These are phyloP conservation scores for Leccinum imitatum DNA, from an alignment of 768 basidiomycete genomes.

Conservation along the genomic window DNA sequence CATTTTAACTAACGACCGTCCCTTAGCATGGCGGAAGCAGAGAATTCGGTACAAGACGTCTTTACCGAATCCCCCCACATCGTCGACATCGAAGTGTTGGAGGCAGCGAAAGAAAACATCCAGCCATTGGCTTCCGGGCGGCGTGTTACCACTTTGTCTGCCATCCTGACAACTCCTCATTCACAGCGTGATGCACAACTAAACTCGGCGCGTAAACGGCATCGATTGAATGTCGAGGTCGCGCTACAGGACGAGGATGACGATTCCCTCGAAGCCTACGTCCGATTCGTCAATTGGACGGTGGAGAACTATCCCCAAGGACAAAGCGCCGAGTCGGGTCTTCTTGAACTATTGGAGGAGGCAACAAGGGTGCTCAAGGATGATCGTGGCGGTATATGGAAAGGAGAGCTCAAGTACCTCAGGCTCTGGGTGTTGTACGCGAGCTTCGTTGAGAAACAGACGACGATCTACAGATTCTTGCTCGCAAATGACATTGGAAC, in stretches of 20 bases:
- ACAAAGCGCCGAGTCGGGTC: conserved; percentile 81
- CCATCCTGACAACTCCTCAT: conserved; percentile 73
- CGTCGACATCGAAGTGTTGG: conserved; percentile 79
- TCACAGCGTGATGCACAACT: conserved; percentile 72
- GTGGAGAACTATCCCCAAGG: conserved; percentile 94
- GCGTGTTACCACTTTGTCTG: conserved; percentile 73
- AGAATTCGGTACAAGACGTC: conserved; percentile 41
- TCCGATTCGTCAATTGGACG: conserved; percentile 86
- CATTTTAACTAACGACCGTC: neutral
- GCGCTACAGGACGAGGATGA: conserved; percentile 75
- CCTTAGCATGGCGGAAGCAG: conserved; percentile 19
- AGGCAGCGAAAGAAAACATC: conserved; percentile 85
- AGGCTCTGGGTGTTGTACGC: conserved; percentile 95
- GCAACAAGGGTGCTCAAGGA: conserved; percentile 85
- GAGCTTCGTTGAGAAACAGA: conserved; percentile 85
- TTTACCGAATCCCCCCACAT: conserved; percentile 45
- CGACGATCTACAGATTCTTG: conserved; percentile 86
- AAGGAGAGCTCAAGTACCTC: conserved; percentile 79
- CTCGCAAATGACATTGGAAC: conserved; percentile 91
- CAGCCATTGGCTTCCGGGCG: conserved; percentile 80
- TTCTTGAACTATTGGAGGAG: conserved; percentile 91
- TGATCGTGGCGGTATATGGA: conserved; percentile 71
- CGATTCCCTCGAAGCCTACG: conserved; percentile 84
- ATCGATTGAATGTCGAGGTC: conserved; percentile 70
- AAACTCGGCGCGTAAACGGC: conserved; percentile 58